A percentile compares a stretch with the other conserved stretches of the same genome.
phyloP scores from a whole-genome alignment of 2,329 filamentous ascomycete species.

The Claviceps fusiformis region DNA sequence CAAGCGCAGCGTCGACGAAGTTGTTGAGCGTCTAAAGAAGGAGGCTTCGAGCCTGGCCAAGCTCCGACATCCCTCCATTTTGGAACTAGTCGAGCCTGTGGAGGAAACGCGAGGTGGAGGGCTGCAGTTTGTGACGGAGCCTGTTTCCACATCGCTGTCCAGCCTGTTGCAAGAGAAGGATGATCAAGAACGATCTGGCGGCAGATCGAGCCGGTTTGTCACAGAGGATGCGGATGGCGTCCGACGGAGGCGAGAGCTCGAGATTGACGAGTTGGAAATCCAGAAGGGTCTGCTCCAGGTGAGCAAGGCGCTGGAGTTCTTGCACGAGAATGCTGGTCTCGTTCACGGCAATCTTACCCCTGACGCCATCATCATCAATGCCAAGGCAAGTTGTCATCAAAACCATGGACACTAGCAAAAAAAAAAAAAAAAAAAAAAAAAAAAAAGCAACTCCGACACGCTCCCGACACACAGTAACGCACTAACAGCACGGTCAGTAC shows the following conservation, averaged over 20 bases:
- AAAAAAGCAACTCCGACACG: background rate
- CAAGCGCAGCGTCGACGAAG: constrained; percentile 76
- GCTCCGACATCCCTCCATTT: constrained; percentile 76
- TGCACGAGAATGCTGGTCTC: constrained; percentile 87
- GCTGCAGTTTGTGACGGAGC: constrained; percentile 89
- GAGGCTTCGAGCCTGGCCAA: constrained; percentile 82
- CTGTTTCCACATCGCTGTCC: constrained; percentile 77
- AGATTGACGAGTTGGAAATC: constrained; percentile 94
- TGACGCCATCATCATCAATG: constrained; percentile 85
- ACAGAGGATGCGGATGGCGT: constrained; percentile 66
- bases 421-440: too few relatives aligned
- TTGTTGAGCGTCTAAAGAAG: constrained; percentile 79
- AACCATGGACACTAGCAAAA: background rate
- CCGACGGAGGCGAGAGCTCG: constrained; percentile 62
- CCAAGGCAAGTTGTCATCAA: constrained; percentile 48
- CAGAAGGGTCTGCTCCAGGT: constrained; percentile 92
- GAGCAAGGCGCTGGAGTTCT: constrained; percentile 84
- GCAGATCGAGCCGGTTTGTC: constrained; percentile 65
- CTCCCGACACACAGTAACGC: background rate
- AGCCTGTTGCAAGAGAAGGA: constrained; percentile 78
- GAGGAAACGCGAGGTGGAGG: constrained; percentile 87
- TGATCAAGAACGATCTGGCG: constrained; percentile 61
- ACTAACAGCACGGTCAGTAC: constrained; percentile 36
- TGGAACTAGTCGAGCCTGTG: constrained; percentile 88
- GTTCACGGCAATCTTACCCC: constrained; percentile 92